Conservation (phyloP, 1,284 basidiomycete species). For the Cutaneotrichosporon mucoides region DNA sequence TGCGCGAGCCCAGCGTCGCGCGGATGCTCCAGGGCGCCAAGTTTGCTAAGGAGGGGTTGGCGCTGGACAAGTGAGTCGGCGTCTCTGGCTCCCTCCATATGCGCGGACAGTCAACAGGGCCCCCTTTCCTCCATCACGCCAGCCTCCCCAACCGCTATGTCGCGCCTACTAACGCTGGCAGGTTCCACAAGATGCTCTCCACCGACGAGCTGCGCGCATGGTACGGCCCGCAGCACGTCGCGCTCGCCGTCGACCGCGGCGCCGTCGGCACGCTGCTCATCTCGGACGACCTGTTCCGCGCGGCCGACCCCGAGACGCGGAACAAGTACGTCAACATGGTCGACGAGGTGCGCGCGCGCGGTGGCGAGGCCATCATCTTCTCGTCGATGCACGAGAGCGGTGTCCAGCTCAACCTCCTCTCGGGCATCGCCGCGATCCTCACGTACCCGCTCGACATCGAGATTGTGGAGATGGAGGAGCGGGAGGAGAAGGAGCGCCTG, state of each 20-base stretch:
- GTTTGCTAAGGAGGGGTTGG: constrained; percentile 89
- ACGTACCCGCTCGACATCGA: constrained; percentile 96
- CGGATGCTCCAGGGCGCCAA: constrained; percentile 83
- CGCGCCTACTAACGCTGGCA: constrained; percentile 42
- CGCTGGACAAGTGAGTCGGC: constrained; percentile 70
- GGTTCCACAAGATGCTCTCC: constrained; percentile 95
- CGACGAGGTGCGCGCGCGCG: constrained; percentile 80
- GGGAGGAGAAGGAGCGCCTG: constrained; percentile 59
- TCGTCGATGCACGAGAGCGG: constrained; percentile 99
- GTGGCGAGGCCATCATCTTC: constrained; percentile 92
- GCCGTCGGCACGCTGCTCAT: constrained; percentile 93
- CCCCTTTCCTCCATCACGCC: no score
- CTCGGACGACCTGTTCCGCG: constrained; percentile 88
- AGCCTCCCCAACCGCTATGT: no score
- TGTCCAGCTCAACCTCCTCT: constrained; percentile 86
- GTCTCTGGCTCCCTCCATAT: no score
- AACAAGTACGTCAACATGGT: constrained; percentile 85
- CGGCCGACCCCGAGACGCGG: constrained; percentile 68
- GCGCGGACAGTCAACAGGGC: no score
- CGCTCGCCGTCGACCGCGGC: constrained; percentile 83
- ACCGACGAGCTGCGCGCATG: constrained; percentile 93
- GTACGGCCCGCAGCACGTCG: constrained; percentile 96
- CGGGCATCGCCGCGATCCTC: constrained; percentile 91
- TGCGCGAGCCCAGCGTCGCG: constrained; percentile 84
- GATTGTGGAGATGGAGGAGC: constrained; percentile 85